Conservation (phyloP, 768 basidiomycete genomes). For the Podaxis pistillaris region DNA sequence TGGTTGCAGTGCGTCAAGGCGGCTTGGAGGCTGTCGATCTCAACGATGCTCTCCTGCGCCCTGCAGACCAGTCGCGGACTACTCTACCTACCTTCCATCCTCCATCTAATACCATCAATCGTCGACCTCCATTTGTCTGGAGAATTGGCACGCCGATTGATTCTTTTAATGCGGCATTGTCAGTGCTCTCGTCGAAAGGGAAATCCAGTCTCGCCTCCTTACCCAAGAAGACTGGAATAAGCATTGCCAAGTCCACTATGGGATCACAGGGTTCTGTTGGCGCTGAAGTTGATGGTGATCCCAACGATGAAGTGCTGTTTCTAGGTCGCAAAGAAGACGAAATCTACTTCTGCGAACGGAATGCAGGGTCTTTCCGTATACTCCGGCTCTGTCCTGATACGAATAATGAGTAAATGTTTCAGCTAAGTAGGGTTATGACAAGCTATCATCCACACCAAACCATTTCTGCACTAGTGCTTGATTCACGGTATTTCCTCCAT, state of each 20-base stretch:
- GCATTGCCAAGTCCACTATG: constrained; percentile 46
- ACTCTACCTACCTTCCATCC: constrained; percentile 70
- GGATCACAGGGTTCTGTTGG: constrained; percentile 39
- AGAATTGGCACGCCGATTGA: constrained; percentile 73
- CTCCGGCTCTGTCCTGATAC: constrained; percentile 57
- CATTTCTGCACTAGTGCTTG: background rate
- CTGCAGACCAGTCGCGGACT: constrained; percentile 78
- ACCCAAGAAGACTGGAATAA: constrained; percentile 24
- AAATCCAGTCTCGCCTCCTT: constrained; percentile 25
- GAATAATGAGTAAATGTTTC: constrained; percentile 17
- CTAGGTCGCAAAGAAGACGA: constrained; percentile 75
- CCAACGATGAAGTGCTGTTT: constrained; percentile 73
- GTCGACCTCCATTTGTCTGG: constrained; percentile 79
- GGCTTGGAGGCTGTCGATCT: constrained; percentile 82
- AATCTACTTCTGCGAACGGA: constrained; percentile 81
- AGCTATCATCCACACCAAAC: background rate
- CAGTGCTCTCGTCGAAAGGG: constrained; percentile 33
- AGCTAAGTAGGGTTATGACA: background rate
- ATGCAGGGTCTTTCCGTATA: constrained; percentile 71
- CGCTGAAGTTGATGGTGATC: constrained; percentile 48
- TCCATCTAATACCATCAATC: constrained; percentile 56
- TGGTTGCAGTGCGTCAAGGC: constrained; percentile 85
- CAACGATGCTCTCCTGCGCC: constrained; percentile 73
- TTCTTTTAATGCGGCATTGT: constrained; percentile 33
- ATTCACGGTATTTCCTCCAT: constrained; percentile 14